phyloP scores from a whole-genome alignment of 2,329 filamentous ascomycete genomes.

The Pyrenophora graminea region DNA sequence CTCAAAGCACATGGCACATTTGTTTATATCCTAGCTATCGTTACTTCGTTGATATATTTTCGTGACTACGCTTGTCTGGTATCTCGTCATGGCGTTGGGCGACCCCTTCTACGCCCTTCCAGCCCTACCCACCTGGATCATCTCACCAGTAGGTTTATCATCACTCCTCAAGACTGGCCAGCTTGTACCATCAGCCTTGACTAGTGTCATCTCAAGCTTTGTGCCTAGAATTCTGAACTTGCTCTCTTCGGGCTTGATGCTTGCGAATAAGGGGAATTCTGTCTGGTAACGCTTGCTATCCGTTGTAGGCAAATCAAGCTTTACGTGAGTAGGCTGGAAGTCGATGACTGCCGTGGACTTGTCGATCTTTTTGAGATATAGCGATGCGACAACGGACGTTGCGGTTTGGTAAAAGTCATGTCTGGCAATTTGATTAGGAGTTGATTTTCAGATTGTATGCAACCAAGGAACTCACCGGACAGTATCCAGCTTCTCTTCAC shows the following conservation, averaged over 20 bases:
- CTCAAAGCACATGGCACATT: too few species aligned
- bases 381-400: conserved; percentile 80
- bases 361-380: conserved; percentile 97
- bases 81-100: conserved; percentile 1
- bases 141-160: conserved; percentile 73
- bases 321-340: conserved; percentile 67
- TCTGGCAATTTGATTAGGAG: conserved; percentile 47
- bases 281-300: conserved; percentile 83
- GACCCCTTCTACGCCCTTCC: conserved; percentile 46
- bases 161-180: conserved; percentile 87
- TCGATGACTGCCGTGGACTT: conserved; percentile 74
- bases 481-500: conserved; percentile 75
- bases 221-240: conserved; percentile 82
- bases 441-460: neutral
- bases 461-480: conserved; percentile 62
- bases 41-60: too few species aligned
- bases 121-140: conserved; percentile 85
- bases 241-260: conserved; percentile 75
- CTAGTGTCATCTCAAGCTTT: conserved; percentile 81
- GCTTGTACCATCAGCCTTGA: conserved; percentile 72
- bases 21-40: too few species aligned
- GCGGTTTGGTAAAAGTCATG: conserved; percentile 96
- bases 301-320: conserved; percentile 81
- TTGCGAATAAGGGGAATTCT: conserved; percentile 73
- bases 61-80: neutral